A percentile compares a stretch with the other conserved stretches of the same genome.
Conservation (phyloP, 2,329 filamentous ascomycete species). For the Aspergillus melleus region DNA sequence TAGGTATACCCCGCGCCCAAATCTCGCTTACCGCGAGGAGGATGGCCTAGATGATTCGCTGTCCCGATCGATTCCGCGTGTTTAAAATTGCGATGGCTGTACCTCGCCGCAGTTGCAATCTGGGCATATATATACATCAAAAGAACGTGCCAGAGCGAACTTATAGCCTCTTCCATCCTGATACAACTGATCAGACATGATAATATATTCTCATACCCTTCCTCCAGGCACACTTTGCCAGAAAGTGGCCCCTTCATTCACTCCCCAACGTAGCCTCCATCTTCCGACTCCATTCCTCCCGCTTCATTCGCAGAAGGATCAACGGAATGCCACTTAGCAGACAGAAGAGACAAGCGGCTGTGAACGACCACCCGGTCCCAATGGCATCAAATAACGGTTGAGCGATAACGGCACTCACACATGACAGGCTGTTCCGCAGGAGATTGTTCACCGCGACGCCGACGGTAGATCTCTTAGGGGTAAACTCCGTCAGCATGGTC, state of each 20-base stretch:
- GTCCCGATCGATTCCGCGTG: too few relatives aligned
- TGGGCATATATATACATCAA: too few relatives aligned
- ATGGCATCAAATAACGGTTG: not conserved
- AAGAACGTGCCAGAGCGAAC: too few relatives aligned
- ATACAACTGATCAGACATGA: too few relatives aligned
- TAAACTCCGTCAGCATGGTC: not conserved
- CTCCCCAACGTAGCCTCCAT: not conserved
- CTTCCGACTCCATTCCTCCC: not conserved
- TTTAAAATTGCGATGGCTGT: too few relatives aligned
- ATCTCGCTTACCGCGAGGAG: too few relatives aligned
- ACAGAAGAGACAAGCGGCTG: not conserved
- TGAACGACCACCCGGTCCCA: not conserved
- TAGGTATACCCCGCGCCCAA: too few relatives aligned
- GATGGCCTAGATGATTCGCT: too few relatives aligned
- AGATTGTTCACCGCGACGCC: not conserved
- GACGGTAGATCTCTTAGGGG: not conserved
- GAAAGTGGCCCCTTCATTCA: not conserved
- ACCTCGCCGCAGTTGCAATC: too few relatives aligned
- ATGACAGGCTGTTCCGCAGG: not conserved
- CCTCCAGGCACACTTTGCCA: too few relatives aligned
- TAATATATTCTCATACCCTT: too few relatives aligned
- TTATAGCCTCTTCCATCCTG: too few relatives aligned
- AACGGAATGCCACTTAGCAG: not conserved
- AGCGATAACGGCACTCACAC: not conserved
- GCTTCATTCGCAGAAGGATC: not conserved